phyloP scores from a whole-genome alignment of 192 early-diverging fungal genomes.

The Thamnidium elegans region DNA sequence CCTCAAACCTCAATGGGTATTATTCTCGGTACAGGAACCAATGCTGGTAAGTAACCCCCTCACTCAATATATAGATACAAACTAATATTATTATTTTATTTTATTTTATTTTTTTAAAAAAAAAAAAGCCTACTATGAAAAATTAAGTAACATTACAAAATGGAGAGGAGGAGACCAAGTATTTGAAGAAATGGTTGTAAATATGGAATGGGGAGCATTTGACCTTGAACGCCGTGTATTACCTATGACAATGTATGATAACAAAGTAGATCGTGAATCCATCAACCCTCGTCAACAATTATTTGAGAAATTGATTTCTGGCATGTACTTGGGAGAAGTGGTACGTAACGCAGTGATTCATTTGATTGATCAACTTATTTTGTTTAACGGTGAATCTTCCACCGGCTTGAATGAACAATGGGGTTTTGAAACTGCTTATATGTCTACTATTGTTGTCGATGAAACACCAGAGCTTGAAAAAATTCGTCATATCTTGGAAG shows the following conservation, averaged over 20 bases:
- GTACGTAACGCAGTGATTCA: conserved; percentile 72
- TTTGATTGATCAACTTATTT: conserved; percentile 69
- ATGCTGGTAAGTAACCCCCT: conserved; percentile 48
- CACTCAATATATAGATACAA: too few species aligned
- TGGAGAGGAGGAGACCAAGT: conserved; percentile 29
- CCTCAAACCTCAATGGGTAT: conserved; percentile 81
- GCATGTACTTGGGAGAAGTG: conserved; percentile 93
- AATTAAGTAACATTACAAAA: conserved; percentile 40
- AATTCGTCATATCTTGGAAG: conserved; percentile 68
- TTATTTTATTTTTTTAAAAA: background rate
- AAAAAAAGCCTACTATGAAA: conserved; percentile 53
- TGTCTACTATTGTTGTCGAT: conserved; percentile 72
- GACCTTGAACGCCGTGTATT: conserved; percentile 76
- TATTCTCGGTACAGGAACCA: conserved; percentile 95
- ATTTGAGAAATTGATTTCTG: conserved; percentile 94
- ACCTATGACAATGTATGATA: conserved; percentile 81
- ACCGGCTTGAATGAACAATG: conserved; percentile 64
- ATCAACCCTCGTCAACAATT: conserved; percentile 80
- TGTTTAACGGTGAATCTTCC: conserved; percentile 69
- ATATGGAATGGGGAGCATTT: conserved; percentile 95
- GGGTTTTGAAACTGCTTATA: conserved; percentile 74
- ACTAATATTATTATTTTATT: too few species aligned
- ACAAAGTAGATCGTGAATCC: conserved; percentile 76
- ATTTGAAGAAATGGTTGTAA: conserved; percentile 77
- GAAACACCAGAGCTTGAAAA: conserved; percentile 55